A percentile compares a stretch with the other conserved stretches of the same genome.
Conservation (phyloP, 2,329 filamentous ascomycete genomes). For the Nothophaeocryptopus gaeumannii region DNA sequence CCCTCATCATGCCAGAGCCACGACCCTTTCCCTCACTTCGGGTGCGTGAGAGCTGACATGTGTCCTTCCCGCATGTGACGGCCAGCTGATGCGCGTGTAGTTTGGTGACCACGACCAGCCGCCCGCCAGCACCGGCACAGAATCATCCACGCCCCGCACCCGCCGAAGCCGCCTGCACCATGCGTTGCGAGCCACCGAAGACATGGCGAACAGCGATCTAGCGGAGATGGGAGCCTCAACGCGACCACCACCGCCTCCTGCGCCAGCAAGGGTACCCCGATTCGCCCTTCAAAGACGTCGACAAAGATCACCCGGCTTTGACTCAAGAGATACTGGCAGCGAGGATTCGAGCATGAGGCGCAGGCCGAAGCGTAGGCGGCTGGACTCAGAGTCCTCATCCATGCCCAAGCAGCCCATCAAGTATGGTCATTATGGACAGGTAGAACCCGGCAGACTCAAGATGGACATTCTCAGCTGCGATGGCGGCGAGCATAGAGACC, state of each 20-base stretch:
- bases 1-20: slow-evolving; percentile 21
- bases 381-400: slow-evolving; percentile 33
- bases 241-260: slow-evolving; percentile 4
- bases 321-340: slow-evolving; percentile 18
- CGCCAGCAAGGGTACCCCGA: slow-evolving; percentile 13
- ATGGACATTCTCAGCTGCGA: slow-evolving; percentile 92
- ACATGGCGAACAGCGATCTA: slow-evolving; percentile 29
- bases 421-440: slow-evolving; percentile 85
- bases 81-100: slow-evolving; percentile 22
- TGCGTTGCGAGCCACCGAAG: slow-evolving; percentile 34
- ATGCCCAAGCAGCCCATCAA: slow-evolving; percentile 51
- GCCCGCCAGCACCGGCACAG: slow-evolving; percentile 36
- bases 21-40: slow-evolving; percentile 22
- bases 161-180: slow-evolving; percentile 35
- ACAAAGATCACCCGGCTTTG: slow-evolving; percentile 22
- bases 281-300: slow-evolving; percentile 18
- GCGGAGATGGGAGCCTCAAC: slow-evolving; percentile 19
- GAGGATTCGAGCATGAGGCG: slow-evolving; percentile 19
- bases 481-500: slow-evolving; percentile 65
- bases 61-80: neutral
- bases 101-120: slow-evolving; percentile 47
- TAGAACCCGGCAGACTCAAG: slow-evolving; percentile 73
- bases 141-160: slow-evolving; percentile 28
- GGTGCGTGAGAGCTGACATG: slow-evolving; percentile 16
- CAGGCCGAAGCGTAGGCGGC: slow-evolving; percentile 39